phyloP scores from a whole-genome alignment of 768 basidiomycete species.

The Lanmaoa pseudosensibilis region DNA sequence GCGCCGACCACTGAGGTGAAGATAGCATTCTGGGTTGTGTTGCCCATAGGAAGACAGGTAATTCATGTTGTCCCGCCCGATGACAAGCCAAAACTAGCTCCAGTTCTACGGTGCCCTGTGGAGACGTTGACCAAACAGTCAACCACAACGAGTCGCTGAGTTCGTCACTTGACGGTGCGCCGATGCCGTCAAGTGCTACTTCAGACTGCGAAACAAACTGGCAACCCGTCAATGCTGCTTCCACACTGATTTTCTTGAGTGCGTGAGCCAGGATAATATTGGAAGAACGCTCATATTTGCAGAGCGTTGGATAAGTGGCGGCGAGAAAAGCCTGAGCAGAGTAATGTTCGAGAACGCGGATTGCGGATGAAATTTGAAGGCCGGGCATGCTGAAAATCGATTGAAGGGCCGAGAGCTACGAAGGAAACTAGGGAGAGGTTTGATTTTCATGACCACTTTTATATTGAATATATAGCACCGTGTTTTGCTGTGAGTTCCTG shows the following conservation, averaged over 20 bases:
- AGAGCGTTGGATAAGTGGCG: slow-evolving; percentile 42
- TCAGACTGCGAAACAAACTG: slow-evolving; percentile 38
- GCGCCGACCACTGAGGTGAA: slow-evolving; percentile 29
- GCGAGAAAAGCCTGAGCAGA: slow-evolving; percentile 43
- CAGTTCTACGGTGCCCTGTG: slow-evolving; percentile 34
- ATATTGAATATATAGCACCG: not conserved
- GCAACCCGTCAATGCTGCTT: slow-evolving; percentile 38
- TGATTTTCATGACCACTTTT: not conserved
- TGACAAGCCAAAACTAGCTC: slow-evolving; percentile 51
- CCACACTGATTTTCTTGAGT: slow-evolving; percentile 40
- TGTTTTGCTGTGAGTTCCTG: slow-evolving; percentile 24
- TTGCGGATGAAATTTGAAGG: slow-evolving; percentile 18
- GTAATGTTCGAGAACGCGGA: slow-evolving; percentile 40
- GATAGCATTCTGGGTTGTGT: slow-evolving; percentile 30
- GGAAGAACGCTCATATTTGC: slow-evolving; percentile 45
- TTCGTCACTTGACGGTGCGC: slow-evolving; percentile 21
- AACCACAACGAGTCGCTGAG: slow-evolving; percentile 45
- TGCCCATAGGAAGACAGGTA: slow-evolving; percentile 56
- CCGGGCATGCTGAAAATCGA: slow-evolving; percentile 30
- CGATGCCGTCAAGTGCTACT: slow-evolving; percentile 30
- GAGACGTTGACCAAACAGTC: slow-evolving; percentile 44
- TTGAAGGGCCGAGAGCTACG: not conserved
- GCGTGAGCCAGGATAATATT: slow-evolving; percentile 57
- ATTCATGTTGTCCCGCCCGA: slow-evolving; percentile 42
- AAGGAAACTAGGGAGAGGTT: not conserved